phyloP scores from a whole-genome alignment of 352 stramenopile species.

The Phytophthora gonapodyides region DNA sequence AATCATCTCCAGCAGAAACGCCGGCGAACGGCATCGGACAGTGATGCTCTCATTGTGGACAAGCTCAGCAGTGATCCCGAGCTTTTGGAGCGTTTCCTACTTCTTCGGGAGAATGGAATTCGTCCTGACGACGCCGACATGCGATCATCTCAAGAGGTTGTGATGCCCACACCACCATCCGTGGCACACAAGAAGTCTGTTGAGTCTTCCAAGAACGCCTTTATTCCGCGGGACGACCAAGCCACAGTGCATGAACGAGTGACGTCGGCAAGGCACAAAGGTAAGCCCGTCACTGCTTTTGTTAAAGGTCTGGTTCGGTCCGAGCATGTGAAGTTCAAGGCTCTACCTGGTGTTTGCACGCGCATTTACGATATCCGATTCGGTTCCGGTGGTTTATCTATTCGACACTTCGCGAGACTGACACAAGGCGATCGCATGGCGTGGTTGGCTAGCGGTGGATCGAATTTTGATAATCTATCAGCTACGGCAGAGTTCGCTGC shows the following conservation, averaged over 20 bases:
- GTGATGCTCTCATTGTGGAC: background rate
- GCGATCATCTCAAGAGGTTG: background rate
- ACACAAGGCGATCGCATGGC: background rate
- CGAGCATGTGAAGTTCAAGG: conserved; percentile 11
- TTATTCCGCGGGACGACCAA: conserved; percentile 1
- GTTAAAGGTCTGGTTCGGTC: conserved; percentile 12
- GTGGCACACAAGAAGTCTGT: background rate
- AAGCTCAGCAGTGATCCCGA: background rate
- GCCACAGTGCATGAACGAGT: background rate
- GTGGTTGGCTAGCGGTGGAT: background rate
- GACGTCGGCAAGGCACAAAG: conserved; percentile 5
- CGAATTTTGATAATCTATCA: conserved; percentile 12
- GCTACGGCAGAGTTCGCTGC: conserved; percentile 3
- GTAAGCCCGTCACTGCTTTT: conserved; percentile 8
- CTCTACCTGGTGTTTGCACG: conserved; percentile 2
- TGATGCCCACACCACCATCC: background rate
- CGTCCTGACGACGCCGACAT: background rate
- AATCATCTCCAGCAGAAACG: background rate
- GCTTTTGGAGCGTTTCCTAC: background rate
- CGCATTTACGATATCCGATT: conserved; percentile 5
- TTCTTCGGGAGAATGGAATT: background rate
- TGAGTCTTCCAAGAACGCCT: background rate
- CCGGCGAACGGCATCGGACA: background rate
- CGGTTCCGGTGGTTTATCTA: conserved; percentile 3
- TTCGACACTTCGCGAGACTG: conserved; percentile 2